These are phyloP conservation scores for Phaeodactylum tricornutum DNA, from an alignment of 108 stramenopile genomes.

Conservation along the genomic window DNA sequence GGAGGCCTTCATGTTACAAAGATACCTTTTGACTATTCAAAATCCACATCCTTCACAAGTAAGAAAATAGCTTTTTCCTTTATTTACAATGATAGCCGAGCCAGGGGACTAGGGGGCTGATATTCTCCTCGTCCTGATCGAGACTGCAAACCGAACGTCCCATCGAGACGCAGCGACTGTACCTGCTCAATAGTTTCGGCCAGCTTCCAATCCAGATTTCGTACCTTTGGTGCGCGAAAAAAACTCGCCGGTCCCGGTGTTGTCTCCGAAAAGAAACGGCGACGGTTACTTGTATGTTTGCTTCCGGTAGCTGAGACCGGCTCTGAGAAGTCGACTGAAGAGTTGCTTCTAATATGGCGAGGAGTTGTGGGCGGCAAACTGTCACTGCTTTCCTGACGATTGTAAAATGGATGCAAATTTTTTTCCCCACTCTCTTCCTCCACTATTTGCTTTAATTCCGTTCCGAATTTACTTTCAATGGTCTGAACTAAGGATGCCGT, in stretches of 20 bases:
- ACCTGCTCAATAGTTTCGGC: constrained; percentile 8
- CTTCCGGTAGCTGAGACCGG: neutral
- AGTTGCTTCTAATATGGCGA: neutral
- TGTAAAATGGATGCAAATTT: neutral
- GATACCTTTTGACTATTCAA: no score
- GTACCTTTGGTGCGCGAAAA: constrained; percentile 4
- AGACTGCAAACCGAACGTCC: no score
- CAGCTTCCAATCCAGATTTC: constrained; percentile 5
- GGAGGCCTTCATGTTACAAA: no score
- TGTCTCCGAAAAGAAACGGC: no score
- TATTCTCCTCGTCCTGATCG: no score
- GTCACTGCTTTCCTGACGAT: neutral
- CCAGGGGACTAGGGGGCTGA: no score
- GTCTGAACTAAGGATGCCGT: constrained; percentile 3
- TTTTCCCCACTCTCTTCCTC: neutral
- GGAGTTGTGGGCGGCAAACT: neutral
- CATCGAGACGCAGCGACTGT: constrained; percentile 2
- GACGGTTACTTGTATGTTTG: constrained; percentile 1
- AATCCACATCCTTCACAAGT: no score
- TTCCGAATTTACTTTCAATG: neutral
- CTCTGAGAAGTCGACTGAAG: neutral
- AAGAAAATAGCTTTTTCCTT: no score
- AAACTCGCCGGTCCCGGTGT: no score
- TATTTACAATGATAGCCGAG: no score
- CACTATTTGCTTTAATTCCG: constrained; percentile 1